Percentiles rank a stretch among this genome's conserved stretches.
Evolutionary conservation across 2,329 filamentous ascomycete genomes (phyloP).

Genomic region (Talaromyces sp.): DNA sequence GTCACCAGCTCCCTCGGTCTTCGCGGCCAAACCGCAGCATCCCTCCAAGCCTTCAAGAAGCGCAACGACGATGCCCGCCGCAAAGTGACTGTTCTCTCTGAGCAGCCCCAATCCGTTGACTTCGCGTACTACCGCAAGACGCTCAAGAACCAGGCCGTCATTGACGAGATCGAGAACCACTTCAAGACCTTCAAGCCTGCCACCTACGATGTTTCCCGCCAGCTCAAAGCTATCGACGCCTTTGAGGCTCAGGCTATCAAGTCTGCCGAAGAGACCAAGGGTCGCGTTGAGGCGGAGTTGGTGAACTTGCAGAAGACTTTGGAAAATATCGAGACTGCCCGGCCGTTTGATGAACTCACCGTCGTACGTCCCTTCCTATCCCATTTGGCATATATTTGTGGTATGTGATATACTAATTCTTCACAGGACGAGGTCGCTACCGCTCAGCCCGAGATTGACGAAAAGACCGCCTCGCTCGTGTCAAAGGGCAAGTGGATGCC

Average conservation of each 20-base stretch:
- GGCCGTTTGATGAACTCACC: conserved; percentile 95
- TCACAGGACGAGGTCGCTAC: conserved; percentile 85
- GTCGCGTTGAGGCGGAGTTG: conserved; percentile 91
- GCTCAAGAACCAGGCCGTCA: conserved; percentile 92
- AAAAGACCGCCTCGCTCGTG: conserved; percentile 91
- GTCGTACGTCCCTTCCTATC: conserved; percentile 65
- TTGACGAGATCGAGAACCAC: conserved; percentile 97
- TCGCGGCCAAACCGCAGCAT: conserved; percentile 85
- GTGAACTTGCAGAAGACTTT: conserved; percentile 90
- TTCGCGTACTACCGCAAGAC: conserved; percentile 86
- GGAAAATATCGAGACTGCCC: conserved; percentile 93
- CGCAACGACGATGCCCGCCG: conserved; percentile 98
- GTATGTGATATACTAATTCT: conserved; percentile 14
- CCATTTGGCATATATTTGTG: neutral
- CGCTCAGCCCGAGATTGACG: conserved; percentile 93
- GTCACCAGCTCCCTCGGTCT: conserved; percentile 91
- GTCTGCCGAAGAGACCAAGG: conserved; percentile 96
- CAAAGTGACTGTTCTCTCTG: conserved; percentile 78
- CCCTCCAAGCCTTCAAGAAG: conserved; percentile 97
- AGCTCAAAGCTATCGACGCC: conserved; percentile 96
- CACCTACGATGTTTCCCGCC: conserved; percentile 87
- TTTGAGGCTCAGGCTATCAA: conserved; percentile 96
- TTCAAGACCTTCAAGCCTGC: conserved; percentile 87
- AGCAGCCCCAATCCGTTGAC: conserved; percentile 83
- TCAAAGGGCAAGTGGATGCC: conserved; percentile 98